Conservation (phyloP, 2,329 filamentous ascomycete genomes). For the Penicillium sp. region DNA sequence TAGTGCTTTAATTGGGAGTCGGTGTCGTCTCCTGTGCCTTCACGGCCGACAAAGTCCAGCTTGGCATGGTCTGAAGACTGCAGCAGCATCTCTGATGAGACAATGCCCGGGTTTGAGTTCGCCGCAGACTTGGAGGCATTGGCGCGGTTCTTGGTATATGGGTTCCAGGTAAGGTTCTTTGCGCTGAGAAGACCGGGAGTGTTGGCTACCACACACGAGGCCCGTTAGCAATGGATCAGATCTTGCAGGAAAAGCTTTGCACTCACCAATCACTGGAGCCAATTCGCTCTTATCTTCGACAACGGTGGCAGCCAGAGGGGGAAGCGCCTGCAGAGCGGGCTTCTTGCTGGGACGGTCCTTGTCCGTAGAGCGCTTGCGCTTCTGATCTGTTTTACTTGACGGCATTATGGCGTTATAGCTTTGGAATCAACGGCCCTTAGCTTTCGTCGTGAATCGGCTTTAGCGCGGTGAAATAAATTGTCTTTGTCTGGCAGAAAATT, state of each 20-base stretch:
- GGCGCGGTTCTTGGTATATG: slow-evolving; percentile 54
- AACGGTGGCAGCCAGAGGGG: slow-evolving; percentile 47
- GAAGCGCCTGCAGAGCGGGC: slow-evolving; percentile 40
- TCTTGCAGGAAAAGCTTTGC: background rate
- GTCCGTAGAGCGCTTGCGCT: slow-evolving; percentile 53
- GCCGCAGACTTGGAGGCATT: slow-evolving; percentile 33
- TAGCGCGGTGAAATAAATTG: slow-evolving; percentile 22
- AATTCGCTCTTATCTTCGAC: slow-evolving; percentile 50
- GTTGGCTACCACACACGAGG: slow-evolving; percentile 26
- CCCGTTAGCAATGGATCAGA: background rate
- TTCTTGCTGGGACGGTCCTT: slow-evolving; percentile 52
- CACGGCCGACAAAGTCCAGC: slow-evolving; percentile 59
- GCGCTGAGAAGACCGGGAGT: slow-evolving; percentile 37
- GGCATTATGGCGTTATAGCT: slow-evolving; percentile 29
- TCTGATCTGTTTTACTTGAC: slow-evolving; percentile 45
- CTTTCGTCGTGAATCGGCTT: slow-evolving; percentile 9
- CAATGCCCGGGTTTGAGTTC: slow-evolving; percentile 38
- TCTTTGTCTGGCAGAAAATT: slow-evolving; percentile 28
- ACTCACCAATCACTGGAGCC: slow-evolving; percentile 53
- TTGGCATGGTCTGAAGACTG: slow-evolving; percentile 62
- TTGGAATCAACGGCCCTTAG: slow-evolving; percentile 1
- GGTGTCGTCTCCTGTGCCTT: slow-evolving; percentile 49
- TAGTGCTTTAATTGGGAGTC: slow-evolving; percentile 61
- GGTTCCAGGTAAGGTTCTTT: slow-evolving; percentile 33
- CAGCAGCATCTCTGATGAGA: slow-evolving; percentile 55